A percentile compares a stretch with the other conserved stretches of the same genome.
Conservation (phyloP, 306 rosid species). For the Pterocarpus santalinus region DNA sequence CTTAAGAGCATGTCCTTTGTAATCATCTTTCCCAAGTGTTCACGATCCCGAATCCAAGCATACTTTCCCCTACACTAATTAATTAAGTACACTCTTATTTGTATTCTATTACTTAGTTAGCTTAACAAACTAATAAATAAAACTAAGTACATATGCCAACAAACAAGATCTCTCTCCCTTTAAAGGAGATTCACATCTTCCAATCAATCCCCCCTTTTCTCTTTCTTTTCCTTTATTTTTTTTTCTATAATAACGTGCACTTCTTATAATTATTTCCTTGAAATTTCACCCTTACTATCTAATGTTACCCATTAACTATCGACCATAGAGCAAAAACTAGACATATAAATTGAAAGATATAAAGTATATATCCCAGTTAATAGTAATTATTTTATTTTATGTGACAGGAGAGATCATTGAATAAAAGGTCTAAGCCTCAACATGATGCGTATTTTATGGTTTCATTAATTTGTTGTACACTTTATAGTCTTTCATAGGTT, state of each 20-base stretch:
- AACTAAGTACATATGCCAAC: constrained; percentile 30
- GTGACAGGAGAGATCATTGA: background rate
- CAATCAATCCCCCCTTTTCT: constrained; percentile 28
- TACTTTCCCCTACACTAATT: constrained; percentile 44
- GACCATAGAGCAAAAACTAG: background rate
- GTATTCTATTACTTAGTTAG: constrained; percentile 23
- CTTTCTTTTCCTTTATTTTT: constrained; percentile 2
- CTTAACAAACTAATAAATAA: constrained; percentile 35
- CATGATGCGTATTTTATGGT: background rate
- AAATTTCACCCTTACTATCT: constrained; percentile 7
- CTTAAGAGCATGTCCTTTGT: constrained; percentile 70
- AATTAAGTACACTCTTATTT: constrained; percentile 1
- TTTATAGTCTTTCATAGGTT: background rate
- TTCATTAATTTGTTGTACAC: background rate
- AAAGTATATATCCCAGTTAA: too few relatives aligned
- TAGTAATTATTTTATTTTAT: background rate
- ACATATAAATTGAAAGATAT: background rate
- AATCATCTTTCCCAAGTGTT: constrained; percentile 87
- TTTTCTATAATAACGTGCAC: constrained; percentile 1
- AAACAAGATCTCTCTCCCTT: constrained; percentile 44
- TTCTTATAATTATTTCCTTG: constrained; percentile 9
- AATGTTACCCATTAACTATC: constrained; percentile 26
- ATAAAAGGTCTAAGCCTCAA: background rate
- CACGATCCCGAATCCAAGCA: constrained; percentile 73
- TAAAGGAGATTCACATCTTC: constrained; percentile 46